These are phyloP conservation scores for Mycena olivaceomarginata DNA, from an alignment of 768 basidiomycete species.

Conservation along the genomic window DNA sequence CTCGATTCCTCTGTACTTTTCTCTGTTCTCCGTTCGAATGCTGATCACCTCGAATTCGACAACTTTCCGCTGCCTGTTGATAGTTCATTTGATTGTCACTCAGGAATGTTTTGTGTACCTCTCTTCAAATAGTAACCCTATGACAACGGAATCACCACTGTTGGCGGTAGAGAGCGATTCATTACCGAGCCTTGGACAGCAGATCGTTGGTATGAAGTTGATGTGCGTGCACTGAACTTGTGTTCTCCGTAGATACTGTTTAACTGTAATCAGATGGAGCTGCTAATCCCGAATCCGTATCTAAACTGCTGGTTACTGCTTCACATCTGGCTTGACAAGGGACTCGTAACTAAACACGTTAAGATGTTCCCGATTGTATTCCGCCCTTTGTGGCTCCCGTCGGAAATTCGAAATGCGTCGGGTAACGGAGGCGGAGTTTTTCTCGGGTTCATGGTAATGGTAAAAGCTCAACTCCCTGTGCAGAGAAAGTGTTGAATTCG, in stretches of 20 bases:
- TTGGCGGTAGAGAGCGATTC: background rate
- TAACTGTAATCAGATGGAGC: background rate
- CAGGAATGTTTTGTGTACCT: too few species aligned
- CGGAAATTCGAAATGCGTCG: background rate
- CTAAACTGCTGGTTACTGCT: background rate
- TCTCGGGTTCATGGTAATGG: slow-evolving; percentile 7
- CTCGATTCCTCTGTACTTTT: too few species aligned
- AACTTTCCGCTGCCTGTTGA: too few species aligned
- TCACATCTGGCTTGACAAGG: background rate
- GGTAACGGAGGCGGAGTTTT: slow-evolving; percentile 1
- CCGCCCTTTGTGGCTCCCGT: background rate
- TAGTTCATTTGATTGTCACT: too few species aligned
- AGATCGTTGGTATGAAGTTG: background rate
- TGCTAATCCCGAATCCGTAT: background rate
- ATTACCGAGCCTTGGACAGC: background rate
- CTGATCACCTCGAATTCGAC: too few species aligned
- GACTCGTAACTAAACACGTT: background rate
- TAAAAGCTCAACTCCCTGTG: background rate
- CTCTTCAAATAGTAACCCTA: too few species aligned
- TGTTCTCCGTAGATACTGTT: background rate
- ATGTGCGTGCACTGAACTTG: background rate
- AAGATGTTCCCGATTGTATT: background rate
- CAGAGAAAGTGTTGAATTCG: background rate
- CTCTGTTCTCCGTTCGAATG: too few species aligned
- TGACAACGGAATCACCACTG: too few species aligned